Conservation (phyloP, 176 grass and related monocot genomes). For the Musa itinerans region DNA sequence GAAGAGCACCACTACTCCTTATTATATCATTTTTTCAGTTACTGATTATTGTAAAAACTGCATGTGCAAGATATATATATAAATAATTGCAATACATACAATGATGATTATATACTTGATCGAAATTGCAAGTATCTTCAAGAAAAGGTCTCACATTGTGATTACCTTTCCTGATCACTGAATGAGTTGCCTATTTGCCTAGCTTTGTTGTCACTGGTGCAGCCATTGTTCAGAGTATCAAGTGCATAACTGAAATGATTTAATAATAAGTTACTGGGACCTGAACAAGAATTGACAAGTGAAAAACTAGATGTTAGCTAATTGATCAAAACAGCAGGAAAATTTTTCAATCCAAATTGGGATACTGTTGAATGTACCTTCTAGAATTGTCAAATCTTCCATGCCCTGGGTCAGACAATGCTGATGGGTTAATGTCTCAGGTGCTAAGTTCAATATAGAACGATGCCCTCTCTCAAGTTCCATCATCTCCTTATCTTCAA, state of each 20-base stretch:
- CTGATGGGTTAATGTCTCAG: background rate
- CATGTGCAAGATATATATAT: too few species aligned
- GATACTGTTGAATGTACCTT: background rate
- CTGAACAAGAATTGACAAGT: slow-evolving; percentile 5
- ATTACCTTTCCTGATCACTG: slow-evolving; percentile 7
- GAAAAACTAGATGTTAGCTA: background rate
- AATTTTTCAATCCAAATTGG: background rate
- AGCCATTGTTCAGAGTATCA: background rate
- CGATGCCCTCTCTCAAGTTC: slow-evolving; percentile 2
- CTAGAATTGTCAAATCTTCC: background rate
- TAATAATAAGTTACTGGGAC: slow-evolving; percentile 19
- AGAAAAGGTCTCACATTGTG: background rate
- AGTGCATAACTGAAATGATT: slow-evolving; percentile 3
- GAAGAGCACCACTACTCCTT: too few species aligned
- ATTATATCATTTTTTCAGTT: too few species aligned
- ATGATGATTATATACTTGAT: background rate
- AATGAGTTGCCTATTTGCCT: background rate
- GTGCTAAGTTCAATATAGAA: background rate
- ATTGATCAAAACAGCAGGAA: background rate
- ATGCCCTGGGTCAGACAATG: background rate
- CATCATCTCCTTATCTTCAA: background rate
- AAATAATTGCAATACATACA: background rate
- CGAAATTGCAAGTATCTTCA: background rate
- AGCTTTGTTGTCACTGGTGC: background rate
- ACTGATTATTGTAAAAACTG: too few species aligned